Conservation (phyloP, 768 basidiomycete species). For the Rhizopogon vulgaris region DNA sequence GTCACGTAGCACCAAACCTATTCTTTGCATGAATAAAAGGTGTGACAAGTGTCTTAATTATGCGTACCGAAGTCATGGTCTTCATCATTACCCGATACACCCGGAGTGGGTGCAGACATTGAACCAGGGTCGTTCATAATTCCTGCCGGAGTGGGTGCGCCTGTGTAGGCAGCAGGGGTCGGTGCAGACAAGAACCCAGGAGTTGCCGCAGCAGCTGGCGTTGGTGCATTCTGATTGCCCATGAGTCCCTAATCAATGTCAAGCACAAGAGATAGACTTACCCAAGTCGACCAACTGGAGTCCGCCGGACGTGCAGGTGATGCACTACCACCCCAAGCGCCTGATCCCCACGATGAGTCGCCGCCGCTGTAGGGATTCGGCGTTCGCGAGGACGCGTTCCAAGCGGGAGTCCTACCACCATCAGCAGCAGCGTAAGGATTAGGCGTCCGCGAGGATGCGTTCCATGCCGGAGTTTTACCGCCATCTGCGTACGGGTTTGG, state of each 20-base stretch:
- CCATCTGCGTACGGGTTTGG: constrained; percentile 65
- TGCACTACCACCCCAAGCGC: constrained; percentile 20
- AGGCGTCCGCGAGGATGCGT: constrained; percentile 55
- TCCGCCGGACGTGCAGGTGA: constrained; percentile 28
- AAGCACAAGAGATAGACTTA: constrained; percentile 30
- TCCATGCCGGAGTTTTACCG: constrained; percentile 67
- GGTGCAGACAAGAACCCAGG: constrained; percentile 27
- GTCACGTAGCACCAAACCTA: constrained; percentile 20
- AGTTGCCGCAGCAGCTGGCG: constrained; percentile 34
- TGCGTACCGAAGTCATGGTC: constrained; percentile 14
- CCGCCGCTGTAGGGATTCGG: constrained; percentile 44
- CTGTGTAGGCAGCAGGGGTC: constrained; percentile 25
- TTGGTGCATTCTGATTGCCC: constrained; percentile 31
- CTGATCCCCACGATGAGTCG: constrained; percentile 27
- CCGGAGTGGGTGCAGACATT: constrained; percentile 26
- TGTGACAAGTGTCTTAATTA: background rate
- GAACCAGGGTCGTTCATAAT: constrained; percentile 6
- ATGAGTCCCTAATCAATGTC: constrained; percentile 13
- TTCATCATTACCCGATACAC: constrained; percentile 20
- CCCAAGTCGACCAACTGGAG: constrained; percentile 23
- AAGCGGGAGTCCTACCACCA: constrained; percentile 47
- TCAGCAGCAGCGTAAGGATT: constrained; percentile 52
- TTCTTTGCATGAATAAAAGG: constrained; percentile 24
- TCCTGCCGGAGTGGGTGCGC: constrained; percentile 24
- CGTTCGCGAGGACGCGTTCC: constrained; percentile 43